Evolutionary conservation across 805 yeast genomes (phyloP), one percentile per base, ranked within the genome.

Genomic region (Clavispora asparagi): DNA sequence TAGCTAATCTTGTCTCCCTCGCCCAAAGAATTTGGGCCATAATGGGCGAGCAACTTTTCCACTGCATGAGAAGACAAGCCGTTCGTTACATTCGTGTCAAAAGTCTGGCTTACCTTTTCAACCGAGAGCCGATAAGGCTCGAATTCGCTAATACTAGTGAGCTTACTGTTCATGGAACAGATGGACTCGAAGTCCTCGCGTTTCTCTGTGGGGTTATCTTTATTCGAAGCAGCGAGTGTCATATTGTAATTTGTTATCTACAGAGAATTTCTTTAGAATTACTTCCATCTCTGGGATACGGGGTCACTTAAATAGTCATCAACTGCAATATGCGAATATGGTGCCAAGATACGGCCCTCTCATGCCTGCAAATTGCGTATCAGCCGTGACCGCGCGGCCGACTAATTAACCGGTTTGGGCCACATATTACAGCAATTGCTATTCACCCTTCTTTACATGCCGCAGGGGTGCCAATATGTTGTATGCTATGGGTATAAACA

Each of bases 1-100:
- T 80, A 65, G 7, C 85, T 78, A 44, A 83, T 76, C 23, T 74
- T 74, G 35, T 70, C 70, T 27, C 75, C 85, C 35, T 79, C 83
- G 8, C 87, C 89, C 1, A 86, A 68, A 12, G 71, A 67, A 64
- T 85, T 85, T 11, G 65, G 68, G 13, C 94, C 94, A 57, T 78
- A 72, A 33, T 60, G 46, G 13, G 43, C 42, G 27, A 54, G 56
- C 26, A 45, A 33, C 14, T 52, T 47, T 17, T 54, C 55, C 9
- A 58, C 63, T 11, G 49, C 48, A 16, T 48, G 48, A 23, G 59
- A 41, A 1, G 73, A 49, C 19, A 82, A 69, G 5, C 94, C 94
- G 43, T 68, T 65, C 6, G 65, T 63, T 14, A 62, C 51, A 53
- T 74, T 67, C 2, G 87, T 72, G 8, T 62, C 58, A 51, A 68